Conservation (phyloP, 169 alveolate species). For the Theileria annulata region DNA sequence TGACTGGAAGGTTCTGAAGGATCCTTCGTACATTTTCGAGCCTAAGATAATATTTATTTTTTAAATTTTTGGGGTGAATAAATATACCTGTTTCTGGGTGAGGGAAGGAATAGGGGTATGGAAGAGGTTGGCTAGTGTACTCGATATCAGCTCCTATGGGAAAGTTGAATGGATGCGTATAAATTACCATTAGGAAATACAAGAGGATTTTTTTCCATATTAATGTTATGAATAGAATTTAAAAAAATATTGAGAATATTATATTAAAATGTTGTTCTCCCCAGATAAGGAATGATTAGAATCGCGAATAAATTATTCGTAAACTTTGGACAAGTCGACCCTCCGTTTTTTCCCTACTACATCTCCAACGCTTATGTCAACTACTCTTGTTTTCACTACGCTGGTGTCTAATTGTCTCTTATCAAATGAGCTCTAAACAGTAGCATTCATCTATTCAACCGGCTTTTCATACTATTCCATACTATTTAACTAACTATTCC, state of each 20-base stretch:
- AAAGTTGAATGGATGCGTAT: background rate
- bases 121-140: background rate
- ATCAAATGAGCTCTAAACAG: conserved; percentile 49
- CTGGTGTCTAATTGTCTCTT: conserved; percentile 35
- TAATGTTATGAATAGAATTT: background rate
- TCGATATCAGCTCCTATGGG: background rate
- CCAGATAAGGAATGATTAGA: conserved; percentile 17
- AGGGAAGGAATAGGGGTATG: conserved; percentile 19
- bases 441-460: background rate
- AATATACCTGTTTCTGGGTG: conserved; percentile 2
- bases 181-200: conserved; percentile 10
- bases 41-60: conserved; percentile 2
- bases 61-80: background rate
- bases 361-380: conserved; percentile 6
- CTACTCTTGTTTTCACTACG: conserved; percentile 2
- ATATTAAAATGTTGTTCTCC: conserved; percentile 15
- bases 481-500: no score
- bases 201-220: conserved; percentile 2
- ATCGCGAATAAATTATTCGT: conserved; percentile 9
- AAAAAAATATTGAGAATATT: conserved; percentile 6
- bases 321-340: conserved; percentile 33
- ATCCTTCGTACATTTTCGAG: conserved; percentile 8
- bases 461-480: background rate
- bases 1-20: background rate
- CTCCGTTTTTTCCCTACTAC: conserved; percentile 19